Evolutionary conservation across 805 yeast genomes (phyloP).

Genomic region (Barnettozyma wickerhamii): DNA sequence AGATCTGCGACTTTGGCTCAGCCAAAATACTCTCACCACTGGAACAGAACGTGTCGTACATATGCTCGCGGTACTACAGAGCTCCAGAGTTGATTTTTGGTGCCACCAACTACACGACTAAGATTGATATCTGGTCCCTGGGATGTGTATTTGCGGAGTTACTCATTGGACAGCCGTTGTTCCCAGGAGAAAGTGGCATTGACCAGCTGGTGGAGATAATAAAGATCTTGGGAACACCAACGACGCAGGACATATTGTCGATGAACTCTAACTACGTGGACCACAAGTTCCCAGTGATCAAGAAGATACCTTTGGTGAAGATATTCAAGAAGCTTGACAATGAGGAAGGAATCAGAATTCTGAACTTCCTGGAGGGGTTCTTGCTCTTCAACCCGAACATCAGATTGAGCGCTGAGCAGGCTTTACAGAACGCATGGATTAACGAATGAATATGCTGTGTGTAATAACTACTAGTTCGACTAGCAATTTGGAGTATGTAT

Average conservation of each 20-base stretch:
- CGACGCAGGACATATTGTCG: conserved; percentile 82
- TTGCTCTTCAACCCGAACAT: conserved; percentile 66
- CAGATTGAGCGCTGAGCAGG: conserved; percentile 55
- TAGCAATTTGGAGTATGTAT: neutral
- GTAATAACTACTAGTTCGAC: neutral
- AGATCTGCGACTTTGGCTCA: conserved; percentile 94
- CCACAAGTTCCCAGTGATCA: conserved; percentile 88
- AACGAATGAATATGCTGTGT: conserved; percentile 40
- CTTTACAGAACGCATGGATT: conserved; percentile 50
- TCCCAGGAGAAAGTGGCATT: conserved; percentile 97
- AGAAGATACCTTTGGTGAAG: conserved; percentile 67
- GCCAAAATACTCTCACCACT: conserved; percentile 87
- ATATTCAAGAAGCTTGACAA: conserved; percentile 52
- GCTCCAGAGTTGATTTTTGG: conserved; percentile 98
- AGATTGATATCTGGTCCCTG: conserved; percentile 96
- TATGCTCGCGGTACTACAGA: conserved; percentile 93
- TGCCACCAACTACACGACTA: conserved; percentile 92
- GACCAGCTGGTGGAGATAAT: conserved; percentile 97
- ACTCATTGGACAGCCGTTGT: conserved; percentile 90
- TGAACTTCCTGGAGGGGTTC: conserved; percentile 50
- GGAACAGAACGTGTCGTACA: conserved; percentile 94
- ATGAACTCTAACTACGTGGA: conserved; percentile 98
- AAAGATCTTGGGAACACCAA: conserved; percentile 93
- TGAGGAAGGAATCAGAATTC: conserved; percentile 39
- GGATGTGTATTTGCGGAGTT: conserved; percentile 99